Conservation (phyloP, 1,139 yeast species). For the Suhomyces panamericanus region DNA sequence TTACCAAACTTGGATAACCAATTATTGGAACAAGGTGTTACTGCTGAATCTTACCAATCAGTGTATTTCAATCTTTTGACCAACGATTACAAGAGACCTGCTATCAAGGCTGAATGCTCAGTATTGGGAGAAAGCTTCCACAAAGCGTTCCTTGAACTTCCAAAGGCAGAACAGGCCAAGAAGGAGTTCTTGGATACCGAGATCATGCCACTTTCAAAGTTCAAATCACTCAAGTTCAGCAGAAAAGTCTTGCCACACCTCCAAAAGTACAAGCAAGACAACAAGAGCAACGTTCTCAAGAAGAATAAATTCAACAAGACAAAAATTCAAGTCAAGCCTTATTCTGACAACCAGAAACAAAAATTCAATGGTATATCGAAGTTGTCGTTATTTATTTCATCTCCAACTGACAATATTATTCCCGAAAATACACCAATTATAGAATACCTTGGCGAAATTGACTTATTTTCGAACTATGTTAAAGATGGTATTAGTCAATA, state of each 20-base stretch:
- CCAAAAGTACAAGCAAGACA: constrained; percentile 30
- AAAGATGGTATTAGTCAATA: constrained; percentile 74
- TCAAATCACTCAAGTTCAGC: constrained; percentile 33
- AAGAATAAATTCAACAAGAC: constrained; percentile 29
- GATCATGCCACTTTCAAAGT: constrained; percentile 29
- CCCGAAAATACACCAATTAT: constrained; percentile 55
- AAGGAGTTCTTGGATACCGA: constrained; percentile 18
- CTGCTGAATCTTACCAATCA: constrained; percentile 53
- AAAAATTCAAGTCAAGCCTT: constrained; percentile 42
- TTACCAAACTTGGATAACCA: constrained; percentile 43
- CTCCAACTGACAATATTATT: constrained; percentile 25
- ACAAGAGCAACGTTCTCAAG: constrained; percentile 20
- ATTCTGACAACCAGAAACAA: constrained; percentile 57
- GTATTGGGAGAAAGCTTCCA: constrained; percentile 26
- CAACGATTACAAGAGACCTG: constrained; percentile 50
- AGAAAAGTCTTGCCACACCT: constrained; percentile 36
- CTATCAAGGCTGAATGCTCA: constrained; percentile 28
- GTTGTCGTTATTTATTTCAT: constrained; percentile 57
- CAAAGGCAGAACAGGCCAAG: constrained; percentile 17
- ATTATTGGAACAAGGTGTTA: constrained; percentile 39
- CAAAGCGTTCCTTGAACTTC: constrained; percentile 12
- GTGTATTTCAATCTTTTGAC: constrained; percentile 47
- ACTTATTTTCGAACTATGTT: constrained; percentile 61
- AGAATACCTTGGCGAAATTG: constrained; percentile 75
- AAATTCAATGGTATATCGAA: constrained; percentile 74